Evolutionary conservation across 257 asterid genomes (phyloP).

Genomic region (Cruciata laevipes): DNA sequence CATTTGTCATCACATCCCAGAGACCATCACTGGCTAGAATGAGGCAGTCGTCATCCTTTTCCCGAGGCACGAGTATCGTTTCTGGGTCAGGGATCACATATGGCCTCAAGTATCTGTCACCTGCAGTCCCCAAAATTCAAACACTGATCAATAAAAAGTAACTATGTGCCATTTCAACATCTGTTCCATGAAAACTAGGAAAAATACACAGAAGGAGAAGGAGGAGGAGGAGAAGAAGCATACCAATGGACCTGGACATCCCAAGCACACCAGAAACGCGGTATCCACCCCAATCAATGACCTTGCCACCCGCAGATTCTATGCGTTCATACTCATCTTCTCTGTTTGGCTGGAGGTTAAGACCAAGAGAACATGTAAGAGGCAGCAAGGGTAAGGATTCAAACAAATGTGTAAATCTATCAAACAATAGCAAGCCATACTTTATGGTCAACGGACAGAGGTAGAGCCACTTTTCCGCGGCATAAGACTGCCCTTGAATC

Average conservation of each 20-base stretch:
- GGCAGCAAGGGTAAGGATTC: too few relatives aligned
- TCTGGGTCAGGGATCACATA: conserved; percentile 64
- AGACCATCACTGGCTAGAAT: conserved; percentile 66
- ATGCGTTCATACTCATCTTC: conserved; percentile 61
- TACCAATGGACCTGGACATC: conserved; percentile 76
- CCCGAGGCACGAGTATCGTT: conserved; percentile 42
- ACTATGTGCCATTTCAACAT: background rate
- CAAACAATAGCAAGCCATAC: conserved; percentile 27
- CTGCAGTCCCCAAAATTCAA: conserved; percentile 26
- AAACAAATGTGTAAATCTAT: background rate
- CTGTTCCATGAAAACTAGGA: background rate
- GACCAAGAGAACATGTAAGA: background rate
- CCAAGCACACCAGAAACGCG: conserved; percentile 82
- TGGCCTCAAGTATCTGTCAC: conserved; percentile 70
- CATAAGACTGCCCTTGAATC: conserved; percentile 83
- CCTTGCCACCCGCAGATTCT: conserved; percentile 72
- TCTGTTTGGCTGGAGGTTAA: conserved; percentile 49
- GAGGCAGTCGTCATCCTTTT: conserved; percentile 62
- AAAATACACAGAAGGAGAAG: background rate
- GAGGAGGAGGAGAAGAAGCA: conserved; percentile 6
- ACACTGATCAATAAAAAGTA: background rate
- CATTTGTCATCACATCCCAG: conserved; percentile 69
- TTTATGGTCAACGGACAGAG: conserved; percentile 72
- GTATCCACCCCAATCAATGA: conserved; percentile 70
- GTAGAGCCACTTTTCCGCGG: conserved; percentile 60